phyloP scores from a whole-genome alignment of 257 asterid species.

The Eucommia ulmoides region DNA sequence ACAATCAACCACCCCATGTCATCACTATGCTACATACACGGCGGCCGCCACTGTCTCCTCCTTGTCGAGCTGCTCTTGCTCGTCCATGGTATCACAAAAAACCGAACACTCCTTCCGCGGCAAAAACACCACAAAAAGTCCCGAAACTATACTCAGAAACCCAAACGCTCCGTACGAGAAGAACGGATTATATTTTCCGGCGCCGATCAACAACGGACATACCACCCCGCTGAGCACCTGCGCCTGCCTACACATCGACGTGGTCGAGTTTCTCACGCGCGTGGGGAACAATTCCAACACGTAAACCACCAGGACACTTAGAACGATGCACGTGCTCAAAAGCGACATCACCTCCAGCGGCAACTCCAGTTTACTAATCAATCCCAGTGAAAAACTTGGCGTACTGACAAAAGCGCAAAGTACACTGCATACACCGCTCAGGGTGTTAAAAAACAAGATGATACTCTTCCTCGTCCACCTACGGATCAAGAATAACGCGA shows the following conservation, averaged over 20 bases:
- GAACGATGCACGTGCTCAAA: constrained; percentile 38
- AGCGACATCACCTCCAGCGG: constrained; percentile 46
- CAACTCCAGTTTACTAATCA: constrained; percentile 21
- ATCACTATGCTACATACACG: too few relatives aligned
- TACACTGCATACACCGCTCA: constrained; percentile 45
- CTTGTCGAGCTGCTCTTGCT: not conserved
- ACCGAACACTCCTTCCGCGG: not conserved
- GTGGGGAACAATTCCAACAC: constrained; percentile 69
- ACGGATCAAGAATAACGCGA: constrained; percentile 24
- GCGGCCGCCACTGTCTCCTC: too few relatives aligned
- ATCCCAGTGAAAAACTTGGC: too few relatives aligned
- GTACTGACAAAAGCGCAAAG: constrained; percentile 20
- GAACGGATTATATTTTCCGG: not conserved
- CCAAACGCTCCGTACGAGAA: not conserved
- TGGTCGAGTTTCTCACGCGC: constrained; percentile 56
- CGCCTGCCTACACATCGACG: constrained; percentile 65
- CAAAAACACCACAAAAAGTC: not conserved
- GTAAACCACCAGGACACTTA: constrained; percentile 32
- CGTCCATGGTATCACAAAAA: not conserved
- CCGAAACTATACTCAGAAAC: not conserved
- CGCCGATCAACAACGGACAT: constrained; percentile 42
- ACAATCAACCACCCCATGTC: too few relatives aligned
- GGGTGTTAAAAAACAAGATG: constrained; percentile 17
- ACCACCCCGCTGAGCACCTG: constrained; percentile 42
- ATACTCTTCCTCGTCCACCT: constrained; percentile 26